phyloP scores from a whole-genome alignment of 345 rosid species.

The Aurinia saxatilis region DNA sequence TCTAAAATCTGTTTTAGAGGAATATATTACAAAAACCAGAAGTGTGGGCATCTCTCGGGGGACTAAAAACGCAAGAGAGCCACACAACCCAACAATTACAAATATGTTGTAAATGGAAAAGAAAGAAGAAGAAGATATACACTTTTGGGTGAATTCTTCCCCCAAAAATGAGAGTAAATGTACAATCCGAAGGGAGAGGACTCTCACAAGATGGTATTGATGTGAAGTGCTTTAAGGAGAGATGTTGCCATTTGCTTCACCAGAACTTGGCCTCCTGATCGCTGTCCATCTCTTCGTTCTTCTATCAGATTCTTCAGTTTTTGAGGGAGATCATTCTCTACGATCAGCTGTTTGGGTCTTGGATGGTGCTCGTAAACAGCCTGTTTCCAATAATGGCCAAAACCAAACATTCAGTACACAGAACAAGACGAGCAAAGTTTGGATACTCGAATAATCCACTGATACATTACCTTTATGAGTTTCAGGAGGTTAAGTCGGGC shows the following conservation, averaged over 20 bases:
- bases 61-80: neutral
- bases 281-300: conserved; percentile 90
- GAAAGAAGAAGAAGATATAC: neutral
- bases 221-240: conserved; percentile 89
- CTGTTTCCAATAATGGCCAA: conserved; percentile 35
- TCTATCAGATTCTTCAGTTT: conserved; percentile 83
- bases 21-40: neutral
- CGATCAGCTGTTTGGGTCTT: conserved; percentile 87
- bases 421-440: conserved; percentile 31
- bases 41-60: neutral
- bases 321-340: conserved; percentile 86
- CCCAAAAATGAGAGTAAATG: conserved; percentile 1
- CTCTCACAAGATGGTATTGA: conserved; percentile 71
- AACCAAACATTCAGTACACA: conserved; percentile 3
- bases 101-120: neutral
- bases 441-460: neutral
- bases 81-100: neutral
- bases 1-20: neutral
- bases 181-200: conserved; percentile 11
- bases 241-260: conserved; percentile 99
- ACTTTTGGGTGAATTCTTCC: neutral
- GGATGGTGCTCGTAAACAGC: conserved; percentile 99
- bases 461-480: conserved; percentile 70
- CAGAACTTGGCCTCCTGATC: conserved; percentile 90
- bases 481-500: conserved; percentile 92